Evolutionary conservation across 345 rosid species (phyloP), one percentile per base, ranked within the genome.

Genomic region (Schrenkiella parvula): DNA sequence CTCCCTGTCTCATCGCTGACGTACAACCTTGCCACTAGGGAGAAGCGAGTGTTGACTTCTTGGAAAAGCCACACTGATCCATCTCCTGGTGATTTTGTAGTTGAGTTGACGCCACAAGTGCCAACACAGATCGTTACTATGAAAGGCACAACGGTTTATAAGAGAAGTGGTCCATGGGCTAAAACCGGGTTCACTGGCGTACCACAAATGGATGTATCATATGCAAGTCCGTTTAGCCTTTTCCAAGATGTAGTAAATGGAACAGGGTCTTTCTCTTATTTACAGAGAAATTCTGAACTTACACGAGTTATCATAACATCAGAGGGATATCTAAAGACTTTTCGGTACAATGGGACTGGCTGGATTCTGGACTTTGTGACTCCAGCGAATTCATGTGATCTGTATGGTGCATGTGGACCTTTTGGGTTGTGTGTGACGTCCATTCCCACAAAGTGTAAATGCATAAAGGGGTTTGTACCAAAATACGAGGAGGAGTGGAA

Each of bases 131-230:
- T 59, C 1, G 39, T 50, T 51, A 61, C 53, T 50, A 71, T 60
- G 68, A 71, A 38, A 50, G 75, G 61, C 22, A 26, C 66, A 0
- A 14, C 4, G 1, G 18, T 52, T 64, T 73, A 73, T 46, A 22
- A 46, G 66, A 73, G 78, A 56, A 73, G 78, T 32, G 78, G 78
- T 43, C 71, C 66, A 55, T 73, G 78, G 58, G 37, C 58, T 53
- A 53, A 53, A 37, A 53, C 58, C 22, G 21, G 32, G 21, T 53
- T 53, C 21, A 47, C 66, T 44, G 72, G 78, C 13, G 23, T 74
- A 57, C 78, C 72, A 47, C 10, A 42, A 11, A 74, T 74, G 78
- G 72, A 66, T 67, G 52, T 29, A 4, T 47, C 72, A 10, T 67
- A 66, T 6, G 28, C 61, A 10, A 67, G 64, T 59, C 67, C 53